Percentiles rank a stretch among this genome's conserved stretches.
Conservation (phyloP, 1,284 basidiomycete genomes). For the Cutaneotrichosporon sp. region DNA sequence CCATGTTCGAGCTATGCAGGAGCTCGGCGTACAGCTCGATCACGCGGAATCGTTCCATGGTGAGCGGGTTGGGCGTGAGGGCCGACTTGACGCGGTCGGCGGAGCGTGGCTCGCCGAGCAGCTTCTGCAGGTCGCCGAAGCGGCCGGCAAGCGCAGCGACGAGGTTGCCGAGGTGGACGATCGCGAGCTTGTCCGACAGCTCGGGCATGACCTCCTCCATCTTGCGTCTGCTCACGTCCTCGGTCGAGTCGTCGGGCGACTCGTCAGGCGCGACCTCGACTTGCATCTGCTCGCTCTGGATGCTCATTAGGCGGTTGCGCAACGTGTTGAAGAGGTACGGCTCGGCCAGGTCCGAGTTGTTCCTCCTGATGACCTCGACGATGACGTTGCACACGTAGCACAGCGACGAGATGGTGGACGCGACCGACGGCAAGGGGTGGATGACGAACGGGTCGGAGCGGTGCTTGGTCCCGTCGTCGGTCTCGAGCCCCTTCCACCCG, state of each 20-base stretch:
- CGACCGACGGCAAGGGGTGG: slow-evolving; percentile 63
- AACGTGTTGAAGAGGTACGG: slow-evolving; percentile 97
- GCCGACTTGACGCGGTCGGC: slow-evolving; percentile 70
- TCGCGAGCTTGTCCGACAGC: slow-evolving; percentile 83
- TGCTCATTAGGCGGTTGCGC: slow-evolving; percentile 82
- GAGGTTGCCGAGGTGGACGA: slow-evolving; percentile 87
- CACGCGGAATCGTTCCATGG: slow-evolving; percentile 94
- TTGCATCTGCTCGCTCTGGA: slow-evolving; percentile 46
- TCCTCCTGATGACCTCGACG: slow-evolving; percentile 95
- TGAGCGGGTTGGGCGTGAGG: slow-evolving; percentile 73
- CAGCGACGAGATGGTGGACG: slow-evolving; percentile 83
- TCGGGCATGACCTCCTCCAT: slow-evolving; percentile 81
- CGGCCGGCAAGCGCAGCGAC: slow-evolving; percentile 73
- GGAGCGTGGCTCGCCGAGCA: slow-evolving; percentile 72
- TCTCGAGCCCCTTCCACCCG: slow-evolving; percentile 33
- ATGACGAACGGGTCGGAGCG: slow-evolving; percentile 44
- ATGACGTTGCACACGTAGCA: slow-evolving; percentile 86
- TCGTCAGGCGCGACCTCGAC: slow-evolving; percentile 18
- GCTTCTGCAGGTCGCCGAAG: slow-evolving; percentile 70
- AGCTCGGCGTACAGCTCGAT: slow-evolving; percentile 97
- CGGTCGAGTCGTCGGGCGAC: slow-evolving; percentile 62
- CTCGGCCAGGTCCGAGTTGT: slow-evolving; percentile 99
- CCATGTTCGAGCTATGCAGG: slow-evolving; percentile 98
- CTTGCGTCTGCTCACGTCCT: slow-evolving; percentile 67
- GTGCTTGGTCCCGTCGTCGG: slow-evolving; percentile 23